Conservation (phyloP, 805 yeast genomes). For the Candida jianshihensis region DNA sequence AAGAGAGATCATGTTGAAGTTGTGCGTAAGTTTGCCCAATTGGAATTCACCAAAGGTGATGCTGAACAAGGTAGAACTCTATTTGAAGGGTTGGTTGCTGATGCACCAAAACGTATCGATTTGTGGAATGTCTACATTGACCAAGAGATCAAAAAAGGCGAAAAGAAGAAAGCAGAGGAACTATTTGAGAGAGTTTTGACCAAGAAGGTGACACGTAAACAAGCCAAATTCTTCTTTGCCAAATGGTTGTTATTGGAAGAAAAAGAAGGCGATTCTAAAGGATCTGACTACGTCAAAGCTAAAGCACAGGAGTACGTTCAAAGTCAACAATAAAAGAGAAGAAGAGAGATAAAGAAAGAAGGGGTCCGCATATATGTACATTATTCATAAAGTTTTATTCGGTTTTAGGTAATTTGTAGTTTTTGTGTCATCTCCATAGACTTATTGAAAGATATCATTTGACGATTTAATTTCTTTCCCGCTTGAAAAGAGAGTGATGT, state of each 20-base stretch:
- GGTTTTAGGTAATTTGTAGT: too few species aligned
- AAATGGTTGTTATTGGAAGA: constrained; percentile 87
- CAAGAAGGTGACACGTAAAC: constrained; percentile 68
- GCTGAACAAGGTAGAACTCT: constrained; percentile 91
- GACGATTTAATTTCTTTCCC: too few species aligned
- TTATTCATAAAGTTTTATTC: neutral
- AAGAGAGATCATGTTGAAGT: constrained; percentile 71
- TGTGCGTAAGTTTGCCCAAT: constrained; percentile 81
- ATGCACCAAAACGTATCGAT: constrained; percentile 88
- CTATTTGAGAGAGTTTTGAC: constrained; percentile 75
- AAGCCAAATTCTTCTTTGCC: constrained; percentile 89
- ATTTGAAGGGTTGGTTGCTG: constrained; percentile 85
- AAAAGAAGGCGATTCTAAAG: constrained; percentile 55
- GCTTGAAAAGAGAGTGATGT: too few species aligned
- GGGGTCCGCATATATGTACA: neutral
- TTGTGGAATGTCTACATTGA: constrained; percentile 94
- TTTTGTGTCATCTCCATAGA: too few species aligned
- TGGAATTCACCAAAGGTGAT: constrained; percentile 84
- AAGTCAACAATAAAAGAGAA: constrained; percentile 7
- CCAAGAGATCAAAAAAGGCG: constrained; percentile 74
- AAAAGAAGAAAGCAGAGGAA: constrained; percentile 62
- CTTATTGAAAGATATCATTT: too few species aligned
- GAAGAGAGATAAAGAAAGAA: neutral
- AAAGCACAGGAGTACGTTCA: constrained; percentile 77
- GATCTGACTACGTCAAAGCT: constrained; percentile 80